Evolutionary conservation across 345 rosid genomes (phyloP).

Genomic region (Ricinus communis): DNA sequence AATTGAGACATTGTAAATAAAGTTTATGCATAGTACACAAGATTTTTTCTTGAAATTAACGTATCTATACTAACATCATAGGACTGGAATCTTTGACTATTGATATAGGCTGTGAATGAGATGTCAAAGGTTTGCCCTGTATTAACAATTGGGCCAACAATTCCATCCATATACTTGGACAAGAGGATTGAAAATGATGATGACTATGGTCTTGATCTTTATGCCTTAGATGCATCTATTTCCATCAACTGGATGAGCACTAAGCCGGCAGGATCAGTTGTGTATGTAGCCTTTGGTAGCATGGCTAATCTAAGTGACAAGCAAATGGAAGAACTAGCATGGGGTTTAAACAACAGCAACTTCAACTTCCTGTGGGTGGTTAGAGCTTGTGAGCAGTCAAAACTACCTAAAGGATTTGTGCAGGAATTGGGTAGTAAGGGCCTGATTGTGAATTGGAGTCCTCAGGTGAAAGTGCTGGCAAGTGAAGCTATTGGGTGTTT

Average conservation of each 20-base stretch:
- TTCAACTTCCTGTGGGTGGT: slow-evolving; percentile 54
- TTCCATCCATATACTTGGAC: slow-evolving; percentile 63
- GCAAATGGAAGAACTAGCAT: slow-evolving; percentile 59
- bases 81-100: no score
- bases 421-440: slow-evolving; percentile 29
- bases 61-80: no score
- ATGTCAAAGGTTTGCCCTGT: slow-evolving; percentile 42
- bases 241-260: slow-evolving; percentile 42
- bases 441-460: slow-evolving; percentile 51
- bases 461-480: slow-evolving; percentile 51
- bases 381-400: slow-evolving; percentile 45
- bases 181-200: slow-evolving; percentile 37
- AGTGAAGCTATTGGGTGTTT: slow-evolving; percentile 54
- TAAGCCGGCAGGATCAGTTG: slow-evolving; percentile 49
- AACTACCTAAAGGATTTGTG: slow-evolving; percentile 35
- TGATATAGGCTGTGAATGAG: slow-evolving; percentile 41
- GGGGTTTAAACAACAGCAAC: slow-evolving; percentile 30
- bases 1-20: no score
- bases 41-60: no score
- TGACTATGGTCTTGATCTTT: slow-evolving; percentile 54
- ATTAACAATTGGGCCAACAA: slow-evolving; percentile 60
- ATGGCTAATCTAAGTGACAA: slow-evolving; percentile 35
- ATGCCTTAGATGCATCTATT: slow-evolving; percentile 29
- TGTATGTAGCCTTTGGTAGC: slow-evolving; percentile 74
- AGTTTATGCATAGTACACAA: no score